Conservation (phyloP, 495 filamentous ascomycete genomes). For the Extremus antarcticus region DNA sequence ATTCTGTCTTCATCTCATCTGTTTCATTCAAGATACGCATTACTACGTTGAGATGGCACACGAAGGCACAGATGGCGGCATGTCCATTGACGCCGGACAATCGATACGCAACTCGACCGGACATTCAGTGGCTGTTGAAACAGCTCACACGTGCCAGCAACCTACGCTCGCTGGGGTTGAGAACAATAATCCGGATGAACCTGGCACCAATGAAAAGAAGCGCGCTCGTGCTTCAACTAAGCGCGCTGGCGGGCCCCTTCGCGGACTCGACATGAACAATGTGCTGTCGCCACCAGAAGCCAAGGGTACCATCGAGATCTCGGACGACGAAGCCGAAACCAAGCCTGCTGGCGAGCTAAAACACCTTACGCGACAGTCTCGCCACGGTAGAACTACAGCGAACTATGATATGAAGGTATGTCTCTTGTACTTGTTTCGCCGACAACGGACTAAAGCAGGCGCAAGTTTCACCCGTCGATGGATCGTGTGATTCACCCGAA, state of each 20-base stretch:
- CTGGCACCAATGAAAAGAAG: neutral
- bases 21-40: too few species aligned
- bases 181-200: too few species aligned
- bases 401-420: constrained; percentile 27
- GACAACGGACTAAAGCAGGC: neutral
- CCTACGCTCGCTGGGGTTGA: too few species aligned
- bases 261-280: constrained; percentile 11
- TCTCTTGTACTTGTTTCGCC: constrained; percentile 7
- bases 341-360: neutral
- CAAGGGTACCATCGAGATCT: neutral
- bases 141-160: too few species aligned
- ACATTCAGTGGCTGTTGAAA: too few species aligned
- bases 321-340: constrained; percentile 2
- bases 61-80: too few species aligned
- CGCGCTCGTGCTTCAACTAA: neutral
- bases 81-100: too few species aligned
- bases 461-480: neutral
- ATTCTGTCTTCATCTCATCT: too few species aligned
- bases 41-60: too few species aligned
- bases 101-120: too few species aligned
- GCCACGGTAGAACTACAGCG: neutral
- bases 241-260: neutral
- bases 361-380: neutral
- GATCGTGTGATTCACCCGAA: neutral
- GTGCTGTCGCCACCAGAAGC: constrained; percentile 1